Base-by-base conservation (phyloP, 495 filamentous ascomycete species). In the Xylaria bambusicola region DNA sequence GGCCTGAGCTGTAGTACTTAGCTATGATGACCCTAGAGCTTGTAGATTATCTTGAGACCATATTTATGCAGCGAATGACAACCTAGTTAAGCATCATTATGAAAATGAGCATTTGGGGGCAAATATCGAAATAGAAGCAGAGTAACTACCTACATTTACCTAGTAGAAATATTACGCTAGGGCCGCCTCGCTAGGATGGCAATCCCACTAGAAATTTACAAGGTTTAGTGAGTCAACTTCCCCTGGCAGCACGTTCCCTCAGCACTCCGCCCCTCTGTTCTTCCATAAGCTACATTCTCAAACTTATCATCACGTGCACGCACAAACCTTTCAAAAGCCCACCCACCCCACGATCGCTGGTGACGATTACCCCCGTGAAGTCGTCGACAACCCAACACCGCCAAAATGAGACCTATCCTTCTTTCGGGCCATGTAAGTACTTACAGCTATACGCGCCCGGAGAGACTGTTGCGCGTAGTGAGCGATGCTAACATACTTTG, bases 401-500 rank as follows among this genome's bases (percentile, higher is more conserved):
- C 63, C 67, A 83, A 72, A 52, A 98, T 98, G 94, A 87, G 95
- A 76, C 94, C 94, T 68, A 95, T 97, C 75, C 82, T 98, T 65
- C 79, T 98, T 66, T 86, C 90, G 76, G 94, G 94, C 77, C 94
- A 99, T 85, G 68, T 71, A 65, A 71, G 89, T 88, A 78, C 66
- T 82, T 35, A 36, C 33, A 24, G 52, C 46, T 41, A 51, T 17
- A 24, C 35, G 17, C 23, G 33, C 62, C 35, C 21, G 33, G 49
- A 41, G 52, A 56, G 53, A 47, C 59, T 57, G 45, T 23, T 63
- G 53, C 47, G 45, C 27, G n/a, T n/a, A 38, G 20, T 50, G 10
- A 26, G 12, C n/a, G 41, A 35, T 10, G 26, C 45, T 57, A 52
- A 41, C 65, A 62, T 40, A 59, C 64, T 87, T 84, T 44, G 46